Conservation (phyloP, 2,329 filamentous ascomycete species). For the Dissoconium aciculare region DNA sequence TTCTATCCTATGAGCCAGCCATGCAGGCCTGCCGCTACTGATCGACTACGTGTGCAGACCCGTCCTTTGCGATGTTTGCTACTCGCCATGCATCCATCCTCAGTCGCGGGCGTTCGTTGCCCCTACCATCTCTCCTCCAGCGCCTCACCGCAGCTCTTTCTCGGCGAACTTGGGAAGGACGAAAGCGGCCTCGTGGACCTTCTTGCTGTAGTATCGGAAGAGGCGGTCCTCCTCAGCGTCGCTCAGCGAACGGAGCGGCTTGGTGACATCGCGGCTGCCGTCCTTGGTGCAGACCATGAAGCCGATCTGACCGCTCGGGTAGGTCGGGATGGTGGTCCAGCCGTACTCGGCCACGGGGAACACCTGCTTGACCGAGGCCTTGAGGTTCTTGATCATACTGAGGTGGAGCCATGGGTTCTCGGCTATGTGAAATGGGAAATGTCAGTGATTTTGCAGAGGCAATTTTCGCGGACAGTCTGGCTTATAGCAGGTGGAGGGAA, state of each 20-base stretch:
- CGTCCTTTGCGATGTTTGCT: too few species aligned
- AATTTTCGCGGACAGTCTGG: too few species aligned
- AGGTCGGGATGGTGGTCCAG: constrained; percentile 98
- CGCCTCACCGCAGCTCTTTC: constrained; percentile 42
- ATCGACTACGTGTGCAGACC: too few species aligned
- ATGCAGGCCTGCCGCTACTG: too few species aligned
- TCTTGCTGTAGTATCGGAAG: constrained; percentile 94
- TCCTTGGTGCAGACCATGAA: constrained; percentile 99
- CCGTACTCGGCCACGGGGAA: constrained; percentile 97
- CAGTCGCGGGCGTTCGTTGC: constrained; percentile 1
- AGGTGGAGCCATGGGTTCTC: constrained; percentile 99
- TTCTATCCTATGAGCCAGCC: too few species aligned
- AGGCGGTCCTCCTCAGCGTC: constrained; percentile 80
- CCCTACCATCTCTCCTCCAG: constrained; percentile 1
- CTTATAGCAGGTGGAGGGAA: too few species aligned
- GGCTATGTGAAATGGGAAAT: constrained; percentile 38
- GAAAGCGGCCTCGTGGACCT: constrained; percentile 91
- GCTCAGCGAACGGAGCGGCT: constrained; percentile 67
- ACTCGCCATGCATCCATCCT: not conserved
- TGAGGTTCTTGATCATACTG: constrained; percentile 80
- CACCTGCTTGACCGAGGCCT: constrained; percentile 91
- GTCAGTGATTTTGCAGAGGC: too few species aligned
- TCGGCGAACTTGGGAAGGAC: constrained; percentile 85
- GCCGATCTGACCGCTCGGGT: constrained; percentile 96
- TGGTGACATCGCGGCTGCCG: constrained; percentile 63